Percentiles rank a stretch among this genome's conserved stretches.
Conservation (phyloP, 345 rosid species). For the Salix koriyanagi region DNA sequence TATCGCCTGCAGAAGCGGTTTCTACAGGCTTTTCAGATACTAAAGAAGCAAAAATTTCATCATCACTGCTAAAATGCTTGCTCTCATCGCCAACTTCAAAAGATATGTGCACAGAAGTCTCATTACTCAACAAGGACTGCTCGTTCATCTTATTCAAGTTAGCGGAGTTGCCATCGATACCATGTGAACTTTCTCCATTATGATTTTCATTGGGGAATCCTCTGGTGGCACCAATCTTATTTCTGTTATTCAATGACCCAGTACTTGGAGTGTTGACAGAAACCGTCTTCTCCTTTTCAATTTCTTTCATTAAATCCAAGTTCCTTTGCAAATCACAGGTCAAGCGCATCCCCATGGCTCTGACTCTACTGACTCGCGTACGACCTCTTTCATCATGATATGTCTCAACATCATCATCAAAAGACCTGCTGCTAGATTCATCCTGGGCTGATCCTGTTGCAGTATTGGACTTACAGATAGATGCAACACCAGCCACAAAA, state of each 20-base stretch:
- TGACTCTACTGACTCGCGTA: conserved; percentile 60
- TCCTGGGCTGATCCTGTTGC: conserved; percentile 30
- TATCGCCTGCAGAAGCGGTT: conserved; percentile 37
- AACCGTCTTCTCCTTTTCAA: conserved; percentile 45
- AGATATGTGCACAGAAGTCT: conserved; percentile 58
- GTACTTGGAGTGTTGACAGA: conserved; percentile 14
- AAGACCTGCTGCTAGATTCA: conserved; percentile 28
- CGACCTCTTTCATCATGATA: conserved; percentile 80
- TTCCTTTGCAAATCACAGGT: conserved; percentile 95
- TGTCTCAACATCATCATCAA: conserved; percentile 67
- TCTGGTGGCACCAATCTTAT: conserved; percentile 23
- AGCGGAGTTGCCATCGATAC: conserved; percentile 24
- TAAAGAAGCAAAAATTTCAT: conserved; percentile 67
- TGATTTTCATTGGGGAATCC: conserved; percentile 32
- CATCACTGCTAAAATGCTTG: conserved; percentile 49
- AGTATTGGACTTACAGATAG: conserved; percentile 35
- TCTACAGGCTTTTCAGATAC: conserved; percentile 52
- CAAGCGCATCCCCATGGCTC: conserved; percentile 94
- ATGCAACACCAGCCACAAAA: conserved; percentile 24
- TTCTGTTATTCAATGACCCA: conserved; percentile 26
- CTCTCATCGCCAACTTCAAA: conserved; percentile 57
- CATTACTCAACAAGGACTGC: conserved; percentile 25
- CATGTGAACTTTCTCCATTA: conserved; percentile 29
- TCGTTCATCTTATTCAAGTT: conserved; percentile 32
- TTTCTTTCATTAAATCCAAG: conserved; percentile 84